Evolutionary conservation across 2,329 filamentous ascomycete genomes (phyloP).

Genomic region (Fusarium algeriense): DNA sequence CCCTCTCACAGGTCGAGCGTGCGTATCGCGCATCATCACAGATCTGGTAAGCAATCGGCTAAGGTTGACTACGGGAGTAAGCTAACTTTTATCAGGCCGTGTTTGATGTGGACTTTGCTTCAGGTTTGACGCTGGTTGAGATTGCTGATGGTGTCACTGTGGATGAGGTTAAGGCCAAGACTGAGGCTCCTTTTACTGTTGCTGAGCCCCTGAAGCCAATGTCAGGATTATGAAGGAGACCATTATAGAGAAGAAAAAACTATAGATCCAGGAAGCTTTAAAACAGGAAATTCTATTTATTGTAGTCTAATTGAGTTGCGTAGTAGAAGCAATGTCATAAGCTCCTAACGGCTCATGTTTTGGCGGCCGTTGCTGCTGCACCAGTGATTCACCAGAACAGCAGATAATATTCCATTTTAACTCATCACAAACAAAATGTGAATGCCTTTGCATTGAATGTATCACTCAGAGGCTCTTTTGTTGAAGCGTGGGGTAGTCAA

Average conservation of each 20-base stretch:
- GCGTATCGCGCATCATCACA: conserved; percentile 91
- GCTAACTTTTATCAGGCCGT: conserved; percentile 53
- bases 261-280: rapidly evolving
- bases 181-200: conserved; percentile 85
- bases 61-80: not conserved
- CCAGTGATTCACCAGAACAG: too few species aligned
- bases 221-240: conserved; percentile 46
- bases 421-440: not conserved
- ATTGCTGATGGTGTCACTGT: conserved; percentile 90
- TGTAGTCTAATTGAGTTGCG: not conserved
- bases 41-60: conserved; percentile 71
- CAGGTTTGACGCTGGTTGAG: conserved; percentile 85
- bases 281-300: rapidly evolving
- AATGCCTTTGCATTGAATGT: not conserved
- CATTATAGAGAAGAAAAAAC: rapidly evolving
- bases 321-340: not conserved
- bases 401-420: not conserved
- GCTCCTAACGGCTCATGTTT: not conserved
- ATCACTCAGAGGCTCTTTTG: not conserved
- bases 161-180: conserved; percentile 89
- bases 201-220: conserved; percentile 85
- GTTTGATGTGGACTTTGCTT: conserved; percentile 77
- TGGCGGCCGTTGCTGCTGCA: too few species aligned
- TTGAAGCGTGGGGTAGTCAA: not conserved
- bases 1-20: conserved; percentile 86